These are phyloP conservation scores for Phyllosticta ampelicida DNA, from an alignment of 2,329 filamentous ascomycete genomes.

Conservation along the genomic window DNA sequence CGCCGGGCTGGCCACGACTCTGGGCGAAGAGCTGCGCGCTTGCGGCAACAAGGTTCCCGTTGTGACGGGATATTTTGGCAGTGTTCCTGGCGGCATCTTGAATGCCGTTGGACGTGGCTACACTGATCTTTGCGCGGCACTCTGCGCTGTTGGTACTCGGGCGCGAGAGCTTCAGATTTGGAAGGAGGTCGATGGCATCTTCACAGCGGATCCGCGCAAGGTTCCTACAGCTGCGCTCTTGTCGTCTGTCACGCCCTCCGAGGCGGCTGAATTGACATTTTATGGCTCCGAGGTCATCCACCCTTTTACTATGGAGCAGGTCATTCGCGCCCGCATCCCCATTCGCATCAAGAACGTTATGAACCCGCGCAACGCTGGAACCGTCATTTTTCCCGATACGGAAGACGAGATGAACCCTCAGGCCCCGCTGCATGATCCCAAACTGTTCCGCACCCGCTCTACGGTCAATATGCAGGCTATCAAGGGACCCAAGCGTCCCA, in stretches of 20 bases:
- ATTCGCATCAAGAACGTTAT: slow-evolving; percentile 91
- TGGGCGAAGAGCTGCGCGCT: slow-evolving; percentile 33
- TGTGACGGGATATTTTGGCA: slow-evolving; percentile 85
- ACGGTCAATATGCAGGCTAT: slow-evolving; percentile 32
- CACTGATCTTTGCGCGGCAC: slow-evolving; percentile 87
- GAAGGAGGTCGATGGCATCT: slow-evolving; percentile 98
- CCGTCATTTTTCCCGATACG: slow-evolving; percentile 70
- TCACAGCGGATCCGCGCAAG: slow-evolving; percentile 75
- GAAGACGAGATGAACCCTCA: slow-evolving; percentile 43
- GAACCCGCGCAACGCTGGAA: slow-evolving; percentile 68
- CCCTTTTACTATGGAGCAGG: slow-evolving; percentile 96
- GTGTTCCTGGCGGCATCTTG: slow-evolving; percentile 80
- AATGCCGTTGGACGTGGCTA: slow-evolving; percentile 91
- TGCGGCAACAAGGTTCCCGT: slow-evolving; percentile 37
- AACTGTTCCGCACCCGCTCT: slow-evolving; percentile 39
- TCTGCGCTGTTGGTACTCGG: slow-evolving; percentile 78
- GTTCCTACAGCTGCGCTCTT: slow-evolving; percentile 90
- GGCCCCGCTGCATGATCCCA: slow-evolving; percentile 47
- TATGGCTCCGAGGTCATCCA: slow-evolving; percentile 83
- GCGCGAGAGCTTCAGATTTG: slow-evolving; percentile 90
- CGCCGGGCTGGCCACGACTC: slow-evolving; percentile 28
- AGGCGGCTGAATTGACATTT: slow-evolving; percentile 85
- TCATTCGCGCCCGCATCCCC: slow-evolving; percentile 63
- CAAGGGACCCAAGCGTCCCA: slow-evolving; percentile 39
- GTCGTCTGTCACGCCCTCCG: slow-evolving; percentile 77